Conservation (phyloP, 305 asterid species). For the Plantago coronopus region DNA sequence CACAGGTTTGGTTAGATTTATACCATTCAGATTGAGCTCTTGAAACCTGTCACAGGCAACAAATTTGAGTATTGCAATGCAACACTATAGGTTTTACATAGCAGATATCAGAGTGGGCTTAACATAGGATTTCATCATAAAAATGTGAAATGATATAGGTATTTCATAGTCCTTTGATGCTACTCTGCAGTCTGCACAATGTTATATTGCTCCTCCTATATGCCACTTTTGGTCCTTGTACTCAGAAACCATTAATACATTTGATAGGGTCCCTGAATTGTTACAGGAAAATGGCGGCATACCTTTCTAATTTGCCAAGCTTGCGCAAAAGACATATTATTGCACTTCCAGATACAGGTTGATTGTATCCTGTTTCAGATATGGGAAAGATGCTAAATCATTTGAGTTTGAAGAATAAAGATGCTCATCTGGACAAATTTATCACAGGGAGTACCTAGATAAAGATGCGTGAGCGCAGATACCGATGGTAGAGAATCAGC, state of each 20-base stretch:
- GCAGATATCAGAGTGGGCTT: too few species aligned
- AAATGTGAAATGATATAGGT: too few species aligned
- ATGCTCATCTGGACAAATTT: constrained; percentile 17
- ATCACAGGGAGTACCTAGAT: constrained; percentile 48
- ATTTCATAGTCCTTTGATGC: too few species aligned
- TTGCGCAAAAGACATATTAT: constrained; percentile 52
- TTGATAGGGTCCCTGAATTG: constrained; percentile 15
- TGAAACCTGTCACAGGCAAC: constrained; percentile 53
- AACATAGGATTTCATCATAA: too few species aligned
- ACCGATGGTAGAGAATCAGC: constrained; percentile 77
- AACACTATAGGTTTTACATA: too few species aligned
- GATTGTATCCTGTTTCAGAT: constrained; percentile 61
- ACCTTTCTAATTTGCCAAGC: constrained; percentile 69
- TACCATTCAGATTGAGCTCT: constrained; percentile 71
- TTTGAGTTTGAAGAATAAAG: constrained; percentile 2
- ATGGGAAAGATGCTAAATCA: constrained; percentile 12
- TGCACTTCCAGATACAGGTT: constrained; percentile 67
- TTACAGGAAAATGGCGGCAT: constrained; percentile 9
- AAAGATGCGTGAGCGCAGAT: constrained; percentile 67
- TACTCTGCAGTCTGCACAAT: too few species aligned
- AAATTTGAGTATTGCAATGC: constrained; percentile 8
- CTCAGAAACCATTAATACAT: not conserved
- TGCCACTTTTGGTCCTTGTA: too few species aligned
- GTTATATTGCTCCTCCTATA: too few species aligned
- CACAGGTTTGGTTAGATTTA: constrained; percentile 75